These are phyloP conservation scores for Cymbopogon citratus DNA, from an alignment of 176 grass and related monocot genomes.

Conservation along the genomic window DNA sequence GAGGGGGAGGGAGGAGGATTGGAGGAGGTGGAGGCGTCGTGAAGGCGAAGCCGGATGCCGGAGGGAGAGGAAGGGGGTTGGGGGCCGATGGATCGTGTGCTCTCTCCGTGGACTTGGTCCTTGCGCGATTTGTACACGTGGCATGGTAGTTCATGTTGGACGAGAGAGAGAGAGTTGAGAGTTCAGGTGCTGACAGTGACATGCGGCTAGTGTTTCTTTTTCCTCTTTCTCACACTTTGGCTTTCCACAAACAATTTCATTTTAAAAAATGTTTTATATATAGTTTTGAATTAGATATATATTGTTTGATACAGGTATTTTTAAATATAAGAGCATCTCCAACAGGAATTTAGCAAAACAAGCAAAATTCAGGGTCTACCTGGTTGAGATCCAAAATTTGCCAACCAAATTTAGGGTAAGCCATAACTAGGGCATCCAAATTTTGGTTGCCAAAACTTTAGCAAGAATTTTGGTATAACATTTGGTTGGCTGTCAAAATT, in stretches of 20 bases:
- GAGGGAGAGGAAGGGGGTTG: not conserved
- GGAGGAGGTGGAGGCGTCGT: not conserved
- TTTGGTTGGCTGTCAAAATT: no score
- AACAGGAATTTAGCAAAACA: no score
- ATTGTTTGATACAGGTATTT: not conserved
- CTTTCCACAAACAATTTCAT: not conserved
- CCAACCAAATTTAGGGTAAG: no score
- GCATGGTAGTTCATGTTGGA: not conserved
- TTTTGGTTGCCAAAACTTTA: no score
- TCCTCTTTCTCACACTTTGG: not conserved
- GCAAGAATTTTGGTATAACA: no score
- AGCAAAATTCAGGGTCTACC: no score
- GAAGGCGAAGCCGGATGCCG: constrained; percentile 35
- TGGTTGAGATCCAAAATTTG: no score
- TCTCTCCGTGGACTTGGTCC: constrained; percentile 22
- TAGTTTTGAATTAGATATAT: not conserved
- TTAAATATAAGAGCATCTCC: no score
- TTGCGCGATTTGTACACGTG: not conserved
- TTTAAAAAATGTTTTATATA: not conserved
- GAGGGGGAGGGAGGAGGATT: not conserved
- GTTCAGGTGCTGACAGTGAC: not conserved
- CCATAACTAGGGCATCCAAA: no score
- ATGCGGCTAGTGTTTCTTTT: not conserved
- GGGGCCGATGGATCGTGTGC: constrained; percentile 8
- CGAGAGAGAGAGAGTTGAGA: no score